Evolutionary conservation across 495 filamentous ascomycete genomes (phyloP).

Genomic region (Podospora sp.): DNA sequence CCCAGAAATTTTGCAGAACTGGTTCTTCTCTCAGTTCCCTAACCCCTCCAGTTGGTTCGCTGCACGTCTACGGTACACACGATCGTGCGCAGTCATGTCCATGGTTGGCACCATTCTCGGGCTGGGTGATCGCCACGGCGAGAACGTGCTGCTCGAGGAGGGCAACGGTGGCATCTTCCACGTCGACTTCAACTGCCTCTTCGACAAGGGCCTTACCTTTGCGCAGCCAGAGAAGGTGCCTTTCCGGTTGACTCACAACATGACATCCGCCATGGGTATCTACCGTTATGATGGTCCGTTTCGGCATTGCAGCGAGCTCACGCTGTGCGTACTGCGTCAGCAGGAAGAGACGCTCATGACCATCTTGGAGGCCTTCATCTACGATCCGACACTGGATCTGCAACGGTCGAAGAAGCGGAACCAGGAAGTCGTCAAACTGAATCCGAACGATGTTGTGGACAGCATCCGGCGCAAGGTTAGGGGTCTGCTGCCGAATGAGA

Average conservation of each 20-base stretch:
- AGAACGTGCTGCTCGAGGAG: constrained; percentile 96
- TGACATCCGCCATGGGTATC: constrained; percentile 94
- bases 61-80: constrained; percentile 86
- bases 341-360: constrained; percentile 97
- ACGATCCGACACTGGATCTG: constrained; percentile 95
- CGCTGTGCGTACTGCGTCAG: constrained; percentile 77
- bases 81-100: constrained; percentile 95
- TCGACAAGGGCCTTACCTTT: constrained; percentile 97
- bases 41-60: constrained; percentile 90
- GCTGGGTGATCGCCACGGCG: constrained; percentile 95
- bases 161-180: constrained; percentile 92
- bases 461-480: constrained; percentile 83
- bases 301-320: constrained; percentile 86
- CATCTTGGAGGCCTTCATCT: constrained; percentile 91
- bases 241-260: constrained; percentile 98
- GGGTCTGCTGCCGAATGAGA: constrained; percentile 81
- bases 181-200: constrained; percentile 99
- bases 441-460: constrained; percentile 87
- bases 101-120: constrained; percentile 95
- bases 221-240: constrained; percentile 92
- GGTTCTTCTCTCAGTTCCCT: constrained; percentile 94
- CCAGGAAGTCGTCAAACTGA: constrained; percentile 69
- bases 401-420: constrained; percentile 72
- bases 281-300: constrained; percentile 93
- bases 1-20: constrained; percentile 82